These are phyloP conservation scores for Sclerotinia minor DNA, from an alignment of 2,329 filamentous ascomycete species.

Conservation along the genomic window DNA sequence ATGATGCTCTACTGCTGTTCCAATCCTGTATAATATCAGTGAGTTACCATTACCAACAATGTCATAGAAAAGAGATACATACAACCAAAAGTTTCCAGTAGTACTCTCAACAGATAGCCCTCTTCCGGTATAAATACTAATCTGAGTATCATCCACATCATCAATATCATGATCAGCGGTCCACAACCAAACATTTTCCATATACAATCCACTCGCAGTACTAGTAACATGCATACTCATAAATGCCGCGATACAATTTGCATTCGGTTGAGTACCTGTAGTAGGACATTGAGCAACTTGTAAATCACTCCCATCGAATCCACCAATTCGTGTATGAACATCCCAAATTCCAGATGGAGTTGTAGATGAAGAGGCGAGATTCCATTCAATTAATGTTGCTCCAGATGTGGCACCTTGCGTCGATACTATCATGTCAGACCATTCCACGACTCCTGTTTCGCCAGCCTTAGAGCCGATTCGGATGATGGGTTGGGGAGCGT, in stretches of 20 bases:
- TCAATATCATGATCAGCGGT: slow-evolving; percentile 48
- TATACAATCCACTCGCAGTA: slow-evolving; percentile 48
- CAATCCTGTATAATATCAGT: slow-evolving; percentile 71
- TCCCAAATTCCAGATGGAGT: slow-evolving; percentile 62
- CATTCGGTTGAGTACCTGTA: slow-evolving; percentile 44
- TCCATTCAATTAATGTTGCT: slow-evolving; percentile 66
- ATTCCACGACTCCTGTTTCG: slow-evolving; percentile 59
- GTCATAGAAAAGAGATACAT: slow-evolving; percentile 47
- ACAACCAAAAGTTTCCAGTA: slow-evolving; percentile 52
- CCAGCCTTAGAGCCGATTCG: slow-evolving; percentile 56
- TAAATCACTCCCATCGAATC: slow-evolving; percentile 52
- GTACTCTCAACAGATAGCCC: slow-evolving; percentile 43
- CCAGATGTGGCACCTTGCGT: slow-evolving; percentile 49
- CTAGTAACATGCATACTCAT: slow-evolving; percentile 43
- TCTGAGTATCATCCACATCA: slow-evolving; percentile 50
- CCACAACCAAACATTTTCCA: slow-evolving; percentile 53
- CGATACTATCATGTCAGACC: slow-evolving; percentile 60
- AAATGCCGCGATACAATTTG: slow-evolving; percentile 42
- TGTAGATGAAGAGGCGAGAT: slow-evolving; percentile 51
- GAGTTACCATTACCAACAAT: slow-evolving; percentile 60
- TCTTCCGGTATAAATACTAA: slow-evolving; percentile 54
- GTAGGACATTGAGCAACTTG: slow-evolving; percentile 65
- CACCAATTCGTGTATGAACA: slow-evolving; percentile 44
- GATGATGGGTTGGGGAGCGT: slow-evolving; percentile 50
- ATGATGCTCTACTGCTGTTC: slow-evolving; percentile 53